Evolutionary conservation across 2,329 filamentous ascomycete genomes (phyloP), one percentile per base, ranked within the genome.

Genomic region (Calonectria hongkongensis): DNA sequence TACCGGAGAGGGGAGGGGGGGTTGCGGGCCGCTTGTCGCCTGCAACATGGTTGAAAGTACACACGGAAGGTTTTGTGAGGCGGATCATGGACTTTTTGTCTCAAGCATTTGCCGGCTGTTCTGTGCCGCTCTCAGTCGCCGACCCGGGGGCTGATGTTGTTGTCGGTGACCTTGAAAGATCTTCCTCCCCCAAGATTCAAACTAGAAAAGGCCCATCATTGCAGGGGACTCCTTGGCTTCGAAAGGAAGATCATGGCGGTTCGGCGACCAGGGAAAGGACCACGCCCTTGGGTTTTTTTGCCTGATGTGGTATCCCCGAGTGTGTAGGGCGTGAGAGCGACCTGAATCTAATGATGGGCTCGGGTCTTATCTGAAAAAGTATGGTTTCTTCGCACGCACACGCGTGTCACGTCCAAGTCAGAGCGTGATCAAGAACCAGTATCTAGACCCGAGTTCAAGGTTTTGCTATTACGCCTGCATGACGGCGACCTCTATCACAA

Each of bases 381-480:
- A 51, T 51, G 13, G 48, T 33, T 51, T 28, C n/a, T 4, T 30
- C 33, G 10, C 27, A 51, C 48, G 12, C 27, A 51, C 48, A 51
- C 27, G 28, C 47, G 47, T 27, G 30, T 25, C 45, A n/a, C 6
- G 27, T 51, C 30, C 25, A 33, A 30, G 33, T 36, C 33, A 51
- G 27, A 33, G 7, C 7, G 51, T 15, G 8, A 56, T 56, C 51
- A 30, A 33, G 27, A 28, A 51, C 30, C 48, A 28, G 3, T 58
- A 58, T 58, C 33, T 27, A n/a, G 21, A 28, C n/a, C 51, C 28
- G 21, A 30, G n/a, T 25, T 58, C 33, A 27, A 58, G 54, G 33
- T 58, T 58, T 39, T 8, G 30, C n/a, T 21, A 58, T 58, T 58
- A 58, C 54, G 54, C 54, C 39, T 41, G 36, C 39, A 58, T 58